Base-by-base conservation (phyloP, 768 basidiomycete species). In the Hypsizygus marmoreus region DNA sequence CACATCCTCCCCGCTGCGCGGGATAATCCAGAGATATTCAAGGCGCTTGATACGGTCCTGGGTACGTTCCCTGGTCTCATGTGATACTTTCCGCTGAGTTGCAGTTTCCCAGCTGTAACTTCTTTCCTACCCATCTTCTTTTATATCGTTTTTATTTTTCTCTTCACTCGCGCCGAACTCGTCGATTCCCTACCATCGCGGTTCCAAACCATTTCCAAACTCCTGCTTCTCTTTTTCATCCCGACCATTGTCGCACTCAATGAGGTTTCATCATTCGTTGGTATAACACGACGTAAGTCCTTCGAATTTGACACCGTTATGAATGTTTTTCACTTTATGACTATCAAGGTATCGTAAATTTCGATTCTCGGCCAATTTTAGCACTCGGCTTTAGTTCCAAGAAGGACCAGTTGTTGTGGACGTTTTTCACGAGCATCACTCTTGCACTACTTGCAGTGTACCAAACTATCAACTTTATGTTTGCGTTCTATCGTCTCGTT, bases 81-180 rank as follows among this genome's bases (percentile, higher is more conserved):
- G 25, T 28, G 30, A 12, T 40, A 28, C 8, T 9, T 12, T 16
- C 17, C 42, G 40, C 24, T 30, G 37, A 26, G 12, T 16, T 26
- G 19, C 2, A 35, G 33, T 34, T 41, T 25, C 61, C 67, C 45
- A 77, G 86, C 69, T 31, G 72, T 75, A 32, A 59, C 74, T 32
- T 88, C 89, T 3, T 84, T 80, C 55, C 57, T 84, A 17, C 86
- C 88, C 9, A 67, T 90, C 35, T 66, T 88, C 30, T 66, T 81
- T 34, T 88, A 84, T 66, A 79, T 71, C 14, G 43, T 76, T 43
- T 87, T 82, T 64, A 70, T 89, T 40, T 83, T 76, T 65, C 65
- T 80, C 43, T 76, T 88, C 49, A 72, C 79, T 20, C 65, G 69
- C 36, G 57, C 60, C 16, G 72, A 82, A 50, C 73, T 87, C 50